Evolutionary conservation across 2,329 filamentous ascomycete genomes (phyloP), one percentile per base, ranked within the genome.

Genomic region (Phialophora expanda): DNA sequence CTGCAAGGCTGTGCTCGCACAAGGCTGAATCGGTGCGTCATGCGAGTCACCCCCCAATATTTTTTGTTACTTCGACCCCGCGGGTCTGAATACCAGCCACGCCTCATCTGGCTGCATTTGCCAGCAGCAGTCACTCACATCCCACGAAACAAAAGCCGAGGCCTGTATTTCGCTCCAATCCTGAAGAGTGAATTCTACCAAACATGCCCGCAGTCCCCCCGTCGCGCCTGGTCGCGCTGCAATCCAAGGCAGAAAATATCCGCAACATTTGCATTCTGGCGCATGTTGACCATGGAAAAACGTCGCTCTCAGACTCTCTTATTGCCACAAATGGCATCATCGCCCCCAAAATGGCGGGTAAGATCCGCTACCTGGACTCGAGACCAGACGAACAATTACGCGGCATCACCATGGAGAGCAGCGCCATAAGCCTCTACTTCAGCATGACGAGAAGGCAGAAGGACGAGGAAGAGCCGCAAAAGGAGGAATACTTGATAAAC

Each of bases 371-470:
- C 75, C 88, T 99, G 66, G 95, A 99, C 80, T 98, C 95, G 24
- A 86, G 95, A 51, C 94, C 94, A 1, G 95, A 99, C 79, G 95
- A 99, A 78, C 95, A 99, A 80, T 86, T 91, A 17, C 90, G 95
- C 70, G 95, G 95, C 64, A 99, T 99, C 75, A 99, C 95, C n/a
- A 99, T 99, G 95, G 95, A 99, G 78, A 98, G 95, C 0, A 98
- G 94, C 5, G 95, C 95, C 68, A 99, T 99, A 70, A 98, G 95
- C 0, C 84, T 99, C 38, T 96, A 91, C 79, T 99, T 99, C 78
- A 96, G 93, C 41, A 92, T 98, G 85, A 82, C 96, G 61, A 86
- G 93, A 71, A 87, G 92, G 71, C 54, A 65, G 56, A 62, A 66
- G 32, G 89, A 90, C 1, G 89, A 92, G 17, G 87, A 87, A 5